Conservation (phyloP, 306 rosid species). For the Vachellia pachyceras region DNA sequence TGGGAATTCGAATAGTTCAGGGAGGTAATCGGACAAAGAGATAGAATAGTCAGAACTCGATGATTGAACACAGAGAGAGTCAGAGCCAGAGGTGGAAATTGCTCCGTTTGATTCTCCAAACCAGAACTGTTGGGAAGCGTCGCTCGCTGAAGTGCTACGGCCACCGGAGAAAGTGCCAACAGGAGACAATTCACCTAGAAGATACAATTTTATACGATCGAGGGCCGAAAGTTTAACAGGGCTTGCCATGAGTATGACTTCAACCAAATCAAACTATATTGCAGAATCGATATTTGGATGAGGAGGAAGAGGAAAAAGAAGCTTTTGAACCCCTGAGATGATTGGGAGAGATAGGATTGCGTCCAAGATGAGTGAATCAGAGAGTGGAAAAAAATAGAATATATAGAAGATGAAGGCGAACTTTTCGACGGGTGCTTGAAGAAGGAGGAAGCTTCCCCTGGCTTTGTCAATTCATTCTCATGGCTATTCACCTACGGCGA, state of each 20-base stretch:
- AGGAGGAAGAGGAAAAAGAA: neutral
- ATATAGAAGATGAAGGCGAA: neutral
- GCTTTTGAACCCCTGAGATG: neutral
- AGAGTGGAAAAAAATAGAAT: slow-evolving; percentile 38
- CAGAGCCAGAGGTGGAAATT: slow-evolving; percentile 21
- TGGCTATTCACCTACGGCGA: neutral
- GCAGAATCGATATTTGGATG: neutral
- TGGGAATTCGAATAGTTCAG: slow-evolving; percentile 38
- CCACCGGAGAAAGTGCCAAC: slow-evolving; percentile 6
- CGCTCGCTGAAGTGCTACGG: neutral
- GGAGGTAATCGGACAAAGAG: slow-evolving; percentile 42
- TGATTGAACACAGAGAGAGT: slow-evolving; percentile 27
- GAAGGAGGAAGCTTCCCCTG: slow-evolving; percentile 52
- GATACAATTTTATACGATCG: slow-evolving; percentile 60
- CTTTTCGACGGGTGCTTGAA: slow-evolving; percentile 27
- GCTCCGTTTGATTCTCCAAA: slow-evolving; percentile 21
- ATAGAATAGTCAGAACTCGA: slow-evolving; percentile 47
- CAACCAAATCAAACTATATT: neutral
- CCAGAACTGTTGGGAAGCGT: neutral
- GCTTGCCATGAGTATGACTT: slow-evolving; percentile 50
- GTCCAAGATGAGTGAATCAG: slow-evolving; percentile 27
- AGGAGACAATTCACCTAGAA: slow-evolving; percentile 76
- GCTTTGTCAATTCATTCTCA: slow-evolving; percentile 7
- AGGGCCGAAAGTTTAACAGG: slow-evolving; percentile 54
- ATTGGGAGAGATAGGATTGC: slow-evolving; percentile 11